These are phyloP conservation scores for Auriculariales sp. DNA, from an alignment of 768 basidiomycete genomes.

Conservation along the genomic window DNA sequence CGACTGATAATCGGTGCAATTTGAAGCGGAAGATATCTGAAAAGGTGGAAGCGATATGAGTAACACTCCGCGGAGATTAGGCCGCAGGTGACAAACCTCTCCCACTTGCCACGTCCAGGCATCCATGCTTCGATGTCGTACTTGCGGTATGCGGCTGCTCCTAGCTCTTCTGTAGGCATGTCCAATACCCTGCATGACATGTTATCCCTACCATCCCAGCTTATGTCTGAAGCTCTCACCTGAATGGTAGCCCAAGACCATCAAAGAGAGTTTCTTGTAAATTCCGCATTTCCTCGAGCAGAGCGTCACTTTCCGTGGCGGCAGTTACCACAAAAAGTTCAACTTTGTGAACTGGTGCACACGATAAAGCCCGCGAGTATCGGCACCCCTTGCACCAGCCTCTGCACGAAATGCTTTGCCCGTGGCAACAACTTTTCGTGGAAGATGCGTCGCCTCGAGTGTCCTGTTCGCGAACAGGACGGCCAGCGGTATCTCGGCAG, in stretches of 20 bases:
- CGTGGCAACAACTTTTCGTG: constrained; percentile 70
- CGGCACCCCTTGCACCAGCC: constrained; percentile 85
- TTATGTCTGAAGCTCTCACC: constrained; percentile 39
- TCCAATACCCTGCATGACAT: constrained; percentile 59
- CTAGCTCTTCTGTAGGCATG: constrained; percentile 96
- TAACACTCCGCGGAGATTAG: neutral
- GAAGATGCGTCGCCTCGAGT: constrained; percentile 40
- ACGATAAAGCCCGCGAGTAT: constrained; percentile 87
- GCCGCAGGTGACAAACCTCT: constrained; percentile 32
- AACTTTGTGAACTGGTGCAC: constrained; percentile 96
- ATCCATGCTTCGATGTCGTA: constrained; percentile 99
- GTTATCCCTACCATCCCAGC: constrained; percentile 2
- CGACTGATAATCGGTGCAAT: constrained; percentile 93
- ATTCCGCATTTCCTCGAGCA: constrained; percentile 67
- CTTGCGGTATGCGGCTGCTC: constrained; percentile 86
- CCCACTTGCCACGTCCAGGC: constrained; percentile 93
- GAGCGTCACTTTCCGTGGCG: constrained; percentile 46
- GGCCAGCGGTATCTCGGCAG: constrained; percentile 87
- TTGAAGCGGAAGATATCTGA: constrained; percentile 81
- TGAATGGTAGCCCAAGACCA: constrained; percentile 63
- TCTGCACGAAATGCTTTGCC: constrained; percentile 91
- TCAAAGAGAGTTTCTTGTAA: constrained; percentile 67
- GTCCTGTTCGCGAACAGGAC: constrained; percentile 77
- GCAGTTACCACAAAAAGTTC: constrained; percentile 76
- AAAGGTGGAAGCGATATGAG: neutral